Conservation (phyloP, 163 green algal species). For the Volvox carteri region DNA sequence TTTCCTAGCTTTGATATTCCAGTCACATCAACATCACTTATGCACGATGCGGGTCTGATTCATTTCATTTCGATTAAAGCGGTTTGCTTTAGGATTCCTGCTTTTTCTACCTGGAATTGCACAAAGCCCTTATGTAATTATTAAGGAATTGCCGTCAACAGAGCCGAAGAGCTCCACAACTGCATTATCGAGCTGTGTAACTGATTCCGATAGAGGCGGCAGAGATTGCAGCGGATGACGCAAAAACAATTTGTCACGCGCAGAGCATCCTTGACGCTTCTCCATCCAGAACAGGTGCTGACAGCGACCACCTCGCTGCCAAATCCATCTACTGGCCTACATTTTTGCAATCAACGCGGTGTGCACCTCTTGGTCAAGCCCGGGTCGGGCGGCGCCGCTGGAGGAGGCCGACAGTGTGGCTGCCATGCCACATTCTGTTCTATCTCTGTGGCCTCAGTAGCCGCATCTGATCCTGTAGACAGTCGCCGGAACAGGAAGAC, state of each 20-base stretch:
- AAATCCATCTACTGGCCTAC: background rate
- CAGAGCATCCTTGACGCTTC: background rate
- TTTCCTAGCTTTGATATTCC: too few relatives aligned
- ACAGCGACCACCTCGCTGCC: too few relatives aligned
- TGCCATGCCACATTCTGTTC: slow-evolving; percentile 18
- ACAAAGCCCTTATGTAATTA: too few relatives aligned
- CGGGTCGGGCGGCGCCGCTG: background rate
- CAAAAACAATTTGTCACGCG: slow-evolving; percentile 7
- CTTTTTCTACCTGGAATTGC: too few relatives aligned
- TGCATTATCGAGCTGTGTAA: too few relatives aligned
- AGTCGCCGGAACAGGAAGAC: background rate
- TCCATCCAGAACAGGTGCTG: background rate
- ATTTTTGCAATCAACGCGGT: background rate
- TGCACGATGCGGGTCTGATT: too few relatives aligned
- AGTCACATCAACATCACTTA: too few relatives aligned
- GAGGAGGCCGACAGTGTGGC: background rate
- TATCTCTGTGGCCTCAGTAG: background rate
- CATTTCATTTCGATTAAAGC: too few relatives aligned
- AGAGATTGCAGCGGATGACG: background rate
- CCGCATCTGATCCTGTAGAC: background rate
- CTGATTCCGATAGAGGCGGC: too few relatives aligned
- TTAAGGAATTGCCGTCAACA: too few relatives aligned
- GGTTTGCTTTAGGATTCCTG: too few relatives aligned
- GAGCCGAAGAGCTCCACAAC: too few relatives aligned
- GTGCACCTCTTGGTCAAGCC: background rate